phyloP scores from a whole-genome alignment of 495 filamentous ascomycete species.

The Margaritispora aquatica region DNA sequence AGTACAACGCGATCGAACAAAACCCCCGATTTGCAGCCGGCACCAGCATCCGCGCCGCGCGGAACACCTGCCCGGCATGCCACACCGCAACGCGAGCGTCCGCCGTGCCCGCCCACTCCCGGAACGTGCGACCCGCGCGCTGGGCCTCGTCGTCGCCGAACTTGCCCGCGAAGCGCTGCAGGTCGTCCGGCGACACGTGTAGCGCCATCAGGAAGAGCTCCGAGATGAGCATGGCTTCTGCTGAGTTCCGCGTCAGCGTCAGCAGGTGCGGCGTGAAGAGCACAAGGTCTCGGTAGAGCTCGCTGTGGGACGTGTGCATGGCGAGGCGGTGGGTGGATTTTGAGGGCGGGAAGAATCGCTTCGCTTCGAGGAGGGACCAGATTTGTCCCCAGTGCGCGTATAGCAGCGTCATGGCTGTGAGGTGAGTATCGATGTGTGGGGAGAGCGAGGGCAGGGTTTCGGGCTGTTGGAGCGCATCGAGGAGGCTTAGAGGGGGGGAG shows the following conservation, averaged over 20 bases:
- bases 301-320: background rate
- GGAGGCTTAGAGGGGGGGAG: background rate
- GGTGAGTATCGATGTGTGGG: background rate
- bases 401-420: background rate
- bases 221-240: slow-evolving; percentile 32
- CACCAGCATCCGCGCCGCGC: slow-evolving; percentile 43
- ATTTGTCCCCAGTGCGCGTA: slow-evolving; percentile 12
- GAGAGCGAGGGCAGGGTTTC: background rate
- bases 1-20: slow-evolving; percentile 51
- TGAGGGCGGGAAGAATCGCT: slow-evolving; percentile 8
- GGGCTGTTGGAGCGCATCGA: background rate
- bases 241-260: background rate
- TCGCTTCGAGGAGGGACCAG: slow-evolving; percentile 1
- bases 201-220: slow-evolving; percentile 54
- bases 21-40: slow-evolving; percentile 47
- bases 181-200: slow-evolving; percentile 55
- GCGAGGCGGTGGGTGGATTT: slow-evolving; percentile 7
- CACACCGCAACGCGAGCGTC: slow-evolving; percentile 52
- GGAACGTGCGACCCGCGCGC: slow-evolving; percentile 43
- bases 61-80: slow-evolving; percentile 57
- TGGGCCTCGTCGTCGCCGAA: slow-evolving; percentile 56
- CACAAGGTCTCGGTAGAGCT: slow-evolving; percentile 9
- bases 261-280: background rate
- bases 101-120: slow-evolving; percentile 43
- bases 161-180: slow-evolving; percentile 58